Base-by-base conservation (phyloP, 2,329 filamentous ascomycete species). In the Fusarium transvaalense region DNA sequence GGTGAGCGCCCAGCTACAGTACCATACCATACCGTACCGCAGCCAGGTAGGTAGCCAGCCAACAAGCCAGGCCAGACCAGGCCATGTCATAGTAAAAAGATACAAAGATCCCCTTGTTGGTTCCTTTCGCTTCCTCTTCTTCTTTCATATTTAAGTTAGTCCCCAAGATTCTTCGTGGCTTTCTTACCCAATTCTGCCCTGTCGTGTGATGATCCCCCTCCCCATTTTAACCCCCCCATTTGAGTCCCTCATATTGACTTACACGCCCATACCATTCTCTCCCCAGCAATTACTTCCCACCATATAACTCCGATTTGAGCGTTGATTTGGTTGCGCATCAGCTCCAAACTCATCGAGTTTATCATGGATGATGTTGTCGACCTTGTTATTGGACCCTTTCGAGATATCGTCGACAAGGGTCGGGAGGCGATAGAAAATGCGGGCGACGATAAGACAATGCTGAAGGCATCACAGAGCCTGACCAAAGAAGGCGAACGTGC, bases 361-460 rank as follows among this genome's bases (percentile, higher is more conserved):
- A 61, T 38, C 63, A 83, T 83, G 81, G 80, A 82, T 59, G 75
- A 79, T 50, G 76, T 82, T 25, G 69, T 71, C 43, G 78, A 80
- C 43, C 81, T 87, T 45, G 82, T 86, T 37, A 76, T 86, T 29
- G 78, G 79, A 35, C 84, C 85, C 29, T 88, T 87, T 69, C 79
- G 76, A 53, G 84, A 87, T 43, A 82, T 87, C 56, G 81, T 86
- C 52, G 82, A 84, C 42, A 86, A 86, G 77, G 85, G 82, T 32
- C 82, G 77, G 34, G 61, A 71, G 13, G 85, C 85, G 1, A 71
- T 82, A 47, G 78, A 80, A 27, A 86, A 86, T 78, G 84, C 84
- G 12, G 81, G 77, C 38, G 78, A 80, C 56, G 73, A 79, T 25
- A 76, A 81, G 63, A 60, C 67, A 43, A 87, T 88, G 85, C 77